These are phyloP conservation scores for Nemania sp. DNA, from an alignment of 2,329 filamentous ascomycete genomes.

Conservation along the genomic window DNA sequence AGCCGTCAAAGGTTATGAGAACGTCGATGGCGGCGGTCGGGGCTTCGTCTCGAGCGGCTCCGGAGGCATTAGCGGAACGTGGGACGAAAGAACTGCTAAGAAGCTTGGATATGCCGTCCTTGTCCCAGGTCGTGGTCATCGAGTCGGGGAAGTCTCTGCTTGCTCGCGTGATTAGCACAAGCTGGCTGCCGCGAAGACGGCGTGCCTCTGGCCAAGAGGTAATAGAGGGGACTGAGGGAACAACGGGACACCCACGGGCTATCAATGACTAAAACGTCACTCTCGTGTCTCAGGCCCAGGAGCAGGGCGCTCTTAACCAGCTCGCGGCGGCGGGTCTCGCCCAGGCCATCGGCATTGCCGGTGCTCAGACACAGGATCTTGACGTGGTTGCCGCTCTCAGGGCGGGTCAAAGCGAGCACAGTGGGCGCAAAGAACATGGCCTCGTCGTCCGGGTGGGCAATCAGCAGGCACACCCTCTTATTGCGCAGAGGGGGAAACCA, in stretches of 20 bases:
- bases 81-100: slow-evolving; percentile 76
- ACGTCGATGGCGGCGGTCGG: slow-evolving; percentile 69
- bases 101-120: slow-evolving; percentile 68
- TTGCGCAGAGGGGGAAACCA: slow-evolving; percentile 70
- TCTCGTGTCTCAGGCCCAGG: slow-evolving; percentile 72
- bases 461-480: slow-evolving; percentile 88
- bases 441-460: slow-evolving; percentile 97
- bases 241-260: slow-evolving; percentile 58
- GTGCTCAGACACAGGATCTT: slow-evolving; percentile 93
- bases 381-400: slow-evolving; percentile 82
- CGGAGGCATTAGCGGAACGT: slow-evolving; percentile 49
- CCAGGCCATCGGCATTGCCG: slow-evolving; percentile 85
- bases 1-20: slow-evolving; percentile 85
- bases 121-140: slow-evolving; percentile 80
- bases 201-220: not conserved
- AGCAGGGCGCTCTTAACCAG: slow-evolving; percentile 76
- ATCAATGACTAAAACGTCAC: slow-evolving; percentile 86
- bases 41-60: slow-evolving; percentile 36
- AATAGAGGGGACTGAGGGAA: not conserved
- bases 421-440: slow-evolving; percentile 99
- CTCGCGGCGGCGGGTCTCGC: slow-evolving; percentile 80
- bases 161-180: not conserved
- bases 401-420: slow-evolving; percentile 78
- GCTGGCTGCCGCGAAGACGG: not conserved
- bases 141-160: slow-evolving; percentile 78